These are phyloP conservation scores for Allomyces javanicus DNA, from an alignment of 192 early-diverging fungal genomes.

Conservation along the genomic window DNA sequence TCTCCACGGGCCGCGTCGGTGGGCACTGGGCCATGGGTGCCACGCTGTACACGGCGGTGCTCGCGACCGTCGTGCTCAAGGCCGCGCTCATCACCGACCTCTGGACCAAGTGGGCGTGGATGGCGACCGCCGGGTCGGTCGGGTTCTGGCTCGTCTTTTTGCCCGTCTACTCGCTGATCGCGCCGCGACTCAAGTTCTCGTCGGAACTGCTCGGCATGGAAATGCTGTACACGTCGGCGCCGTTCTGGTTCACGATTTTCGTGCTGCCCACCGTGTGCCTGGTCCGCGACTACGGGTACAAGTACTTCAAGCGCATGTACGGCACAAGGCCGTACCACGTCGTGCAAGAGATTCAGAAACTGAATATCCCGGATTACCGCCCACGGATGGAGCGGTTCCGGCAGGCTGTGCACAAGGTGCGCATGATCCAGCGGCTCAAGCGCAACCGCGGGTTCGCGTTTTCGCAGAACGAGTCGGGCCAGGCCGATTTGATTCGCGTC, in stretches of 20 bases:
- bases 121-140: slow-evolving; percentile 80
- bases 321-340: slow-evolving; percentile 74
- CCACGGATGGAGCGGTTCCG: slow-evolving; percentile 96
- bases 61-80: slow-evolving; percentile 77
- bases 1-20: slow-evolving; percentile 44
- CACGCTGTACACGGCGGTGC: slow-evolving; percentile 69
- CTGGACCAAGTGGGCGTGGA: slow-evolving; percentile 86
- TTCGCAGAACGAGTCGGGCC: slow-evolving; percentile 88
- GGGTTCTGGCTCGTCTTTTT: slow-evolving; percentile 72
- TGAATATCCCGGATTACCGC: slow-evolving; percentile 95
- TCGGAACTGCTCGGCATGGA: slow-evolving; percentile 33
- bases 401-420: slow-evolving; percentile 96
- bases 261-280: slow-evolving; percentile 69
- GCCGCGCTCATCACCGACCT: slow-evolving; percentile 68
- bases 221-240: slow-evolving; percentile 13
- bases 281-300: slow-evolving; percentile 80
- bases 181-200: slow-evolving; percentile 40
- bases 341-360: slow-evolving; percentile 97
- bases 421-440: slow-evolving; percentile 77
- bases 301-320: slow-evolving; percentile 72
- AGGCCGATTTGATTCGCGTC: slow-evolving; percentile 57
- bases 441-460: slow-evolving; percentile 91
- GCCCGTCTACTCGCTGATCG: slow-evolving; percentile 61
- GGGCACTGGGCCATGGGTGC: slow-evolving; percentile 85
- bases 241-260: slow-evolving; percentile 74